Conservation (phyloP, 2,329 filamentous ascomycete genomes). For the Orbilia brochopaga region DNA sequence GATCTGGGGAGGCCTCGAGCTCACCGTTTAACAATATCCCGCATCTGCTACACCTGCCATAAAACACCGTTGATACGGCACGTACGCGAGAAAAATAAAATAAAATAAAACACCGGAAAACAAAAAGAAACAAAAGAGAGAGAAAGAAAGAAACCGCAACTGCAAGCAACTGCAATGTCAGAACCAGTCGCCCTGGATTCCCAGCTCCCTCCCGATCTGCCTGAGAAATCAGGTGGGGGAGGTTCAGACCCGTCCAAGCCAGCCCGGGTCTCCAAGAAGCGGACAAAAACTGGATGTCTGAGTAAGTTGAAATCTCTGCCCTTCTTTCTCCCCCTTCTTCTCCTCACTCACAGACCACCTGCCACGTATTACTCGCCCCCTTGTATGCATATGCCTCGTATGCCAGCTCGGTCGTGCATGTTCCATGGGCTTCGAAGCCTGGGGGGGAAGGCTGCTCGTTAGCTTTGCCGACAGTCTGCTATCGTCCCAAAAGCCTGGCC, state of each 20-base stretch:
- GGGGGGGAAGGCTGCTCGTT: background rate
- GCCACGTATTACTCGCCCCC: constrained; percentile 12
- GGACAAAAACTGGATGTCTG: constrained; percentile 56
- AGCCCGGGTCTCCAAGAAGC: constrained; percentile 54
- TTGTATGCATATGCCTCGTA: background rate
- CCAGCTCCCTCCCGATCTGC: constrained; percentile 65
- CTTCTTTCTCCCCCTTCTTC: constrained; percentile 43
- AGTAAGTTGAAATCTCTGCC: constrained; percentile 52
- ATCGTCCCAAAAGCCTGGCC: no score
- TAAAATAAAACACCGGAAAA: no score
- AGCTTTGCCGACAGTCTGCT: no score
- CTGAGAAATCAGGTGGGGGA: constrained; percentile 41
- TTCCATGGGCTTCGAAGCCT: constrained; percentile 1
- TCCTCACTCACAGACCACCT: constrained; percentile 1
- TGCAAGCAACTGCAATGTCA: constrained; percentile 66
- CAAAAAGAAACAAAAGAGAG: no score
- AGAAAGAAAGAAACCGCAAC: no score
- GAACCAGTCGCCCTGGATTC: constrained; percentile 88
- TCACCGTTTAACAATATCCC: no score
- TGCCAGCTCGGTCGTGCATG: background rate
- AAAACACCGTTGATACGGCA: constrained; percentile 30
- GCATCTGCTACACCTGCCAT: no score
- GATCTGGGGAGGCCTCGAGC: constrained; percentile 17
- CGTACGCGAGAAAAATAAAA: constrained; percentile 58
- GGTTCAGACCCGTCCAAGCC: constrained; percentile 38